phyloP scores from a whole-genome alignment of 2,329 filamentous ascomycete species.

The Kalmusia sp. region DNA sequence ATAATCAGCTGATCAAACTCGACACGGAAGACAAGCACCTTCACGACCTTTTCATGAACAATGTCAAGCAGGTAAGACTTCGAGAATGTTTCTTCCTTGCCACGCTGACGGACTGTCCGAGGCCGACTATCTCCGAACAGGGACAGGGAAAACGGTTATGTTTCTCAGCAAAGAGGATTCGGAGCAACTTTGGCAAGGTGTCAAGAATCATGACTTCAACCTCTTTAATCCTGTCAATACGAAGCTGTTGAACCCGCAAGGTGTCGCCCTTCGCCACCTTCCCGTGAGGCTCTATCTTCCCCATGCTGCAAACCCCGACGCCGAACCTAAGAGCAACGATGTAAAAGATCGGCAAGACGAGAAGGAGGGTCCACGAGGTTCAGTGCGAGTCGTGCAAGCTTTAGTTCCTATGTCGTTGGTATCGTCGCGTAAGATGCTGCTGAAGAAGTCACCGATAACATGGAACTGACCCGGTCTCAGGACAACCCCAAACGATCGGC shows the following conservation, averaged over 20 bases:
- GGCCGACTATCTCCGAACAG: conserved; percentile 87
- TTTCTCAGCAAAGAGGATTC: conserved; percentile 84
- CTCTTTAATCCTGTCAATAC: conserved; percentile 77
- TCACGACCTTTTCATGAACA: conserved; percentile 72
- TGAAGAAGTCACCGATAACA: neutral
- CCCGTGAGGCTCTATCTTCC: conserved; percentile 87
- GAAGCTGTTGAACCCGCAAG: conserved; percentile 75
- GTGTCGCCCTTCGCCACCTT: conserved; percentile 76
- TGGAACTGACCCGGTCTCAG: conserved; percentile 31
- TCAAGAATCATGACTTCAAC: conserved; percentile 76
- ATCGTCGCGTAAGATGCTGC: conserved; percentile 39
- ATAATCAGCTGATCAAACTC: conserved; percentile 64
- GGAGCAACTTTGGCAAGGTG: conserved; percentile 80
- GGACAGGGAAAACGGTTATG: conserved; percentile 90
- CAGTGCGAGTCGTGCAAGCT: conserved; percentile 69
- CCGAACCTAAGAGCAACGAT: neutral
- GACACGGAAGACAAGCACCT: conserved; percentile 63
- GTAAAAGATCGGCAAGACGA: conserved; percentile 10
- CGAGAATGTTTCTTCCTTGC: neutral
- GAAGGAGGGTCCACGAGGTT: conserved; percentile 42
- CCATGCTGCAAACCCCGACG: conserved; percentile 24
- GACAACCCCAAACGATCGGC: conserved; percentile 74
- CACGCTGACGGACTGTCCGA: conserved; percentile 30
- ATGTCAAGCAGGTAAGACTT: conserved; percentile 65
- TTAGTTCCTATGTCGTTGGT: conserved; percentile 67